These are phyloP conservation scores for Euphrasia confusa DNA, from an alignment of 257 asterid genomes.

Conservation along the genomic window DNA sequence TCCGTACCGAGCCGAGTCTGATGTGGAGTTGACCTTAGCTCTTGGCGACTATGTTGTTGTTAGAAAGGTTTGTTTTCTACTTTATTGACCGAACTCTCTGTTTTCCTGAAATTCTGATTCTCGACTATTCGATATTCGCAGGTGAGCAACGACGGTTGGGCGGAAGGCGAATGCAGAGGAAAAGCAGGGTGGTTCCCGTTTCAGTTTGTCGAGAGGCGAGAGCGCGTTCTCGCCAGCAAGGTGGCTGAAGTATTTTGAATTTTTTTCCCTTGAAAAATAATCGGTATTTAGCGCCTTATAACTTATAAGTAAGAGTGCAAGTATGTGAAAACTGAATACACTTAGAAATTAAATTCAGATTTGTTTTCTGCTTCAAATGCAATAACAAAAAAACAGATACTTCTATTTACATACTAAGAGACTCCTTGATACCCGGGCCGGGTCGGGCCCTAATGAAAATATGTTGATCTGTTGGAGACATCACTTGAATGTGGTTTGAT, in stretches of 20 bases:
- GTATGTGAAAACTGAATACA: no score
- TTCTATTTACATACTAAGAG: no score
- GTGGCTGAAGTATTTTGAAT: constrained; percentile 54
- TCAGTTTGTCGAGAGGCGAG: constrained; percentile 60
- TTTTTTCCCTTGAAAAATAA: neutral
- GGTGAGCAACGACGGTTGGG: constrained; percentile 75
- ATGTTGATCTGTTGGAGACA: no score
- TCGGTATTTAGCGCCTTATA: no score
- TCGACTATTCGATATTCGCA: constrained; percentile 20
- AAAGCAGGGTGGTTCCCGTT: constrained; percentile 72
- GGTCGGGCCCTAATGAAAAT: no score
- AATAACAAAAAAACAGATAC: no score
- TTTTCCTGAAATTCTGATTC: neutral
- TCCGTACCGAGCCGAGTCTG: constrained; percentile 63
- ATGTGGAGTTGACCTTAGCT: constrained; percentile 54
- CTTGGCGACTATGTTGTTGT: constrained; percentile 68
- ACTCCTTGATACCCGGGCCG: no score
- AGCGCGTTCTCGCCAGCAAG: constrained; percentile 65
- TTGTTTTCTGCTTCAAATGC: no score
- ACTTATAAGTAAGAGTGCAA: no score
- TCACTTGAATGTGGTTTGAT: no score
- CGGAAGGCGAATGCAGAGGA: constrained; percentile 79
- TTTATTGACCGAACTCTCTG: no score
- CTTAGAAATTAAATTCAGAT: no score
- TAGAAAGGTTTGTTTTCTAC: constrained; percentile 43